These are phyloP conservation scores for Trichocomaceae sp. DNA, from an alignment of 2,329 filamentous ascomycete species.

Conservation along the genomic window DNA sequence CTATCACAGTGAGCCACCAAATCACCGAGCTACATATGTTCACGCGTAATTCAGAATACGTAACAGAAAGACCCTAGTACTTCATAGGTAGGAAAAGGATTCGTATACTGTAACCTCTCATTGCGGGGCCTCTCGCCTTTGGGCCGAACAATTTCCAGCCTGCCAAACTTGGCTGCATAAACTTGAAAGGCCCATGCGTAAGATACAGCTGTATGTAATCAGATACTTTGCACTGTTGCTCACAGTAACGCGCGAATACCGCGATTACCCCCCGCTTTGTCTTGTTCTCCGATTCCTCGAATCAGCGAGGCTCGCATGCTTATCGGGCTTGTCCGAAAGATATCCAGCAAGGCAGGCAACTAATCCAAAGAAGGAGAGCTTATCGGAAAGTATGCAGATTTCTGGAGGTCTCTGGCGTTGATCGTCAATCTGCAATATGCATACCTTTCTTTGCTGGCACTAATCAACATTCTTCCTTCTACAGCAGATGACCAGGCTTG, in stretches of 20 bases:
- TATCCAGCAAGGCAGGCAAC: not conserved
- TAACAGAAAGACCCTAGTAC: not conserved
- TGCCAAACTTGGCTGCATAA: not conserved
- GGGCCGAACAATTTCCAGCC: not conserved
- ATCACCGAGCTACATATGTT: not conserved
- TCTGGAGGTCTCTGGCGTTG: not conserved
- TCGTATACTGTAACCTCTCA: slow-evolving; percentile 1
- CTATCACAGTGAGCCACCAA: not conserved
- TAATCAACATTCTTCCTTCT: not conserved
- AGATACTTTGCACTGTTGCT: not conserved
- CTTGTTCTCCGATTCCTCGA: not conserved
- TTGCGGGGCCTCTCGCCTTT: not conserved
- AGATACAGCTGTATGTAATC: not conserved
- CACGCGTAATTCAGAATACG: not conserved
- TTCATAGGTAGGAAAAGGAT: not conserved
- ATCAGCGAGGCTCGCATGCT: not conserved
- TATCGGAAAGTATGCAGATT: not conserved
- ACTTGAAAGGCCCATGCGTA: slow-evolving; percentile 1
- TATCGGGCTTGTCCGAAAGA: not conserved
- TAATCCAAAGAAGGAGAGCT: not conserved
- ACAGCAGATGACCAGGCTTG: not conserved
- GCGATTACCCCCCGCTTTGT: not conserved
- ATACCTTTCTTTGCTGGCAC: not conserved
- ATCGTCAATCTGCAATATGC: not conserved
- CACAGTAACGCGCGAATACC: not conserved